These are phyloP conservation scores for Rhazya stricta DNA, from an alignment of 257 asterid species.

Conservation along the genomic window DNA sequence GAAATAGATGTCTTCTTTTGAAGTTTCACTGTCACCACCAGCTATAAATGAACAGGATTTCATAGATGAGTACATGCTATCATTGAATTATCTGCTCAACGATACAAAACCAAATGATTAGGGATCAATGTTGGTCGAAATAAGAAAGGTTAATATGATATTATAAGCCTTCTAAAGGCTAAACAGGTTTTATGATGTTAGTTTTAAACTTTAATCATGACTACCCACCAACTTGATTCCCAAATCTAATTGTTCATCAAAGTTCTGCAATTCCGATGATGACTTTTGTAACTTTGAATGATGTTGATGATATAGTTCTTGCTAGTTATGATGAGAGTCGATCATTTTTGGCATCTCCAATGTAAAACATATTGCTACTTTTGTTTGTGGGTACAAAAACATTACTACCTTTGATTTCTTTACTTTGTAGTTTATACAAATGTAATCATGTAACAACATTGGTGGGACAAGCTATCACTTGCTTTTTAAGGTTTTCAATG, in stretches of 20 bases:
- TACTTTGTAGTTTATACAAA: conserved; percentile 12
- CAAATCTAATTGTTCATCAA: neutral
- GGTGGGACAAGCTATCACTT: conserved; percentile 70
- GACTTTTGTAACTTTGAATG: neutral
- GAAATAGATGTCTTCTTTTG: too few relatives aligned
- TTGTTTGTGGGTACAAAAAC: neutral
- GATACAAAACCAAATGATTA: neutral
- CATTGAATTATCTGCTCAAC: neutral
- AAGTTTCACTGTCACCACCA: too few relatives aligned
- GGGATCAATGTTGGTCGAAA: neutral
- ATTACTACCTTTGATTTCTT: neutral
- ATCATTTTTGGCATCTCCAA: neutral
- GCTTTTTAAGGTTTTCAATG: conserved; percentile 81
- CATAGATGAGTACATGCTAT: too few relatives aligned
- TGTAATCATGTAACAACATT: conserved; percentile 31
- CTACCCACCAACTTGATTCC: neutral
- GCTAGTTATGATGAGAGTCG: conserved; percentile 1
- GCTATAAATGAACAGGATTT: too few relatives aligned
- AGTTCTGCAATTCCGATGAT: neutral
- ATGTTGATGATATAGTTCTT: neutral
- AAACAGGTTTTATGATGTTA: neutral
- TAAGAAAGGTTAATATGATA: neutral
- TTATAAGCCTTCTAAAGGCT: neutral
- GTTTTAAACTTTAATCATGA: neutral
- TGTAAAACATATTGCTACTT: neutral